These are phyloP conservation scores for Aspergillus felis DNA, from an alignment of 2,329 filamentous ascomycete genomes.

Conservation along the genomic window DNA sequence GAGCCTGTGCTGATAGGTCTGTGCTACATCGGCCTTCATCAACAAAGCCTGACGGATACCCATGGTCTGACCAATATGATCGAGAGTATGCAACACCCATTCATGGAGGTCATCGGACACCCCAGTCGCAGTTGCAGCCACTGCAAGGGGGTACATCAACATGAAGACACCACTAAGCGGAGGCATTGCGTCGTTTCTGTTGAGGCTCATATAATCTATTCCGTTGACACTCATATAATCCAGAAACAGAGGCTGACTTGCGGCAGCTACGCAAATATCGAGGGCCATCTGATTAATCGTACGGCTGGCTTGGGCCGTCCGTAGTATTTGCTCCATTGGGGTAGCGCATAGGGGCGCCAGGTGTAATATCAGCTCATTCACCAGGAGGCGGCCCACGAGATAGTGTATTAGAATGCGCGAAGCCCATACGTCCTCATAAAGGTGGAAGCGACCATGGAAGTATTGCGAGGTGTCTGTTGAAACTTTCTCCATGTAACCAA, in stretches of 20 bases:
- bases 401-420: constrained; percentile 20
- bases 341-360: neutral
- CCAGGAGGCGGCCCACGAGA: constrained; percentile 17
- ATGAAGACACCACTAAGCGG: constrained; percentile 22
- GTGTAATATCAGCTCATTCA: constrained; percentile 20
- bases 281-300: constrained; percentile 15
- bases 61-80: constrained; percentile 16
- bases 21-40: no score
- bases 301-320: constrained; percentile 13
- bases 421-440: constrained; percentile 21
- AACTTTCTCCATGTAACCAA: constrained; percentile 9
- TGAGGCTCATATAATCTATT: neutral
- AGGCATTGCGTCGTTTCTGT: neutral
- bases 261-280: constrained; percentile 18
- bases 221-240: neutral
- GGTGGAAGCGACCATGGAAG: constrained; percentile 18
- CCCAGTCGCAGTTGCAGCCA: constrained; percentile 18
- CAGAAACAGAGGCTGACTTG: constrained; percentile 14
- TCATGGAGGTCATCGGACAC: constrained; percentile 17
- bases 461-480: constrained; percentile 9
- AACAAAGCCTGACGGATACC: constrained; percentile 19
- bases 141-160: constrained; percentile 18
- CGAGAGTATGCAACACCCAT: constrained; percentile 18
- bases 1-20: no score
- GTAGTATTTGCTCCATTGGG: constrained; percentile 4